These are phyloP conservation scores for Solanum hybrid DNA, from an alignment of 305 asterid genomes.

Conservation along the genomic window DNA sequence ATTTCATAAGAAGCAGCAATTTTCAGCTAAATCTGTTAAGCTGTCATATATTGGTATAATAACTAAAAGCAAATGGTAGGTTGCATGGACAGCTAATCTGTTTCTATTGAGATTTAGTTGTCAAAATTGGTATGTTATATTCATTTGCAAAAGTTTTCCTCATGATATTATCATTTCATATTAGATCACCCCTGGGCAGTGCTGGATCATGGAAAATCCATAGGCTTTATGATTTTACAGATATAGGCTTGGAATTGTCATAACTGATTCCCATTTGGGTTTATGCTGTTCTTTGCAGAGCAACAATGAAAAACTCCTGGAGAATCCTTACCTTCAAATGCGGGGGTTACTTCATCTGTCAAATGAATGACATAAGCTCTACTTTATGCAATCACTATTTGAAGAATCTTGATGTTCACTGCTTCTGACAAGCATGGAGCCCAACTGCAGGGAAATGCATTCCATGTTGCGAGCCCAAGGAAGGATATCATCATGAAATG, in stretches of 20 bases:
- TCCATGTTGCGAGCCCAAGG: neutral
- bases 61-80: neutral
- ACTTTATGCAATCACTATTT: constrained; percentile 8
- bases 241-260: neutral
- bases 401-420: constrained; percentile 13
- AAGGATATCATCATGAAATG: constrained; percentile 4
- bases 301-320: constrained; percentile 96
- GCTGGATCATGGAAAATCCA: neutral
- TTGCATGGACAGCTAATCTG: neutral
- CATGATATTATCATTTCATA: neutral
- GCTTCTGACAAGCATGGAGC: constrained; percentile 6
- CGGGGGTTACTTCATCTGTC: constrained; percentile 89
- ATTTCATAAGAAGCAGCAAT: neutral
- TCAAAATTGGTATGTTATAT: neutral
- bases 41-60: neutral
- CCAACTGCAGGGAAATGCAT: neutral
- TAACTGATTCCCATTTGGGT: constrained; percentile 10
- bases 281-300: constrained; percentile 57
- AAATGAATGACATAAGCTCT: constrained; percentile 30
- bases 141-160: neutral
- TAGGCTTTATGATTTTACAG: constrained; percentile 4
- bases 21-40: neutral
- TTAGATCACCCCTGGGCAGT: neutral
- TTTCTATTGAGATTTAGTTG: neutral
- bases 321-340: constrained; percentile 99